Evolutionary conservation across 208 protist genomes (phyloP).

Genomic region (Phytomonas sp.): DNA sequence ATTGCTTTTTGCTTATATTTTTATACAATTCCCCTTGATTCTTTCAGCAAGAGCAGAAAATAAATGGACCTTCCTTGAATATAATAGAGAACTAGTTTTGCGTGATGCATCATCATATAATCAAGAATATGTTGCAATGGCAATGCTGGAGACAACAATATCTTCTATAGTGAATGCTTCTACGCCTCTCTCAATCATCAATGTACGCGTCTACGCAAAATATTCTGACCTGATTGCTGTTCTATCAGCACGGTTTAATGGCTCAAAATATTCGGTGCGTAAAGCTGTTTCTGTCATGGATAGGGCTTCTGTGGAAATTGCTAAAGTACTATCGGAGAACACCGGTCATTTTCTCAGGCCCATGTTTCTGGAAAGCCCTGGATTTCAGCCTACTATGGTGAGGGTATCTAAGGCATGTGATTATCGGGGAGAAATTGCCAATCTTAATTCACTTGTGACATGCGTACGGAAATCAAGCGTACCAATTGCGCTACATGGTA

Average conservation of each 20-base stretch:
- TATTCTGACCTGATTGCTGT: conserved; percentile 2
- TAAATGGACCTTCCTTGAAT: neutral
- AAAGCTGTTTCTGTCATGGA: conserved; percentile 1
- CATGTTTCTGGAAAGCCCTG: neutral
- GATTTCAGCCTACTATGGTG: neutral
- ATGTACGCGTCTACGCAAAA: neutral
- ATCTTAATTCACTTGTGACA: neutral
- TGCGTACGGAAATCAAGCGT: neutral
- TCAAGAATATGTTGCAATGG: neutral
- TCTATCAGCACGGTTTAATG: conserved; percentile 1
- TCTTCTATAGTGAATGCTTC: neutral
- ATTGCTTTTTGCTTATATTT: conserved; percentile 1
- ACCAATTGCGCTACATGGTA: neutral
- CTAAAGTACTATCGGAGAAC: neutral
- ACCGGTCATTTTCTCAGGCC: neutral
- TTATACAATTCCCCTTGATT: neutral
- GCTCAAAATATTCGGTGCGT: neutral
- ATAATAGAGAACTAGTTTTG: neutral
- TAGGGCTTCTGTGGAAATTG: neutral
- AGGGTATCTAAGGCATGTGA: neutral
- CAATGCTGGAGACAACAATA: neutral
- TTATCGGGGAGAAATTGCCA: neutral
- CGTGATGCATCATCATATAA: neutral
- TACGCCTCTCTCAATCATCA: neutral
- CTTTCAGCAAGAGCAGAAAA: neutral